These are phyloP conservation scores for Amyloporia xantha DNA, from an alignment of 768 basidiomycete genomes.

Conservation along the genomic window DNA sequence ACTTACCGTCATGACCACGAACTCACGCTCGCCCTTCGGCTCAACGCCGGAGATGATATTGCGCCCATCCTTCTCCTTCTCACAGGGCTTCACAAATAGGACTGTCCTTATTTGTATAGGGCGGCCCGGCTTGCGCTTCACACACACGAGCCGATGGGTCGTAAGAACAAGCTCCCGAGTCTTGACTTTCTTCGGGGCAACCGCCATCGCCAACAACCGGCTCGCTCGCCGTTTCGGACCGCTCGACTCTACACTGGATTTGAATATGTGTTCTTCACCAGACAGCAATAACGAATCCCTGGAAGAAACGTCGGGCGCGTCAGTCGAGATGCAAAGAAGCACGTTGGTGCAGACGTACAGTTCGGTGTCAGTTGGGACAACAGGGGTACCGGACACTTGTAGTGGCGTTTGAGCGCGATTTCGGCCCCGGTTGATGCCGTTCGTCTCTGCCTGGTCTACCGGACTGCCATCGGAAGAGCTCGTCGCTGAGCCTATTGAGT, in stretches of 20 bases:
- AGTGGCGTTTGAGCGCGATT: constrained; percentile 49
- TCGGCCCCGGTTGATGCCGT: constrained; percentile 40
- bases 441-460: constrained; percentile 31
- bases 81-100: constrained; percentile 31
- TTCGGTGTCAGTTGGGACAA: constrained; percentile 36
- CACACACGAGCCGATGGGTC: constrained; percentile 46
- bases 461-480: constrained; percentile 47
- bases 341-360: constrained; percentile 32
- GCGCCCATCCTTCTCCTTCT: constrained; percentile 40
- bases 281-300: constrained; percentile 34
- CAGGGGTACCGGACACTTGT: constrained; percentile 35
- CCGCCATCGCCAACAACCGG: constrained; percentile 44
- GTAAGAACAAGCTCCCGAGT: constrained; percentile 52
- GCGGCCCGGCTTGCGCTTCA: constrained; percentile 39
- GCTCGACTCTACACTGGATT: constrained; percentile 47
- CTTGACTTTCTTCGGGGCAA: constrained; percentile 43
- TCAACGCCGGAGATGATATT: constrained; percentile 41
- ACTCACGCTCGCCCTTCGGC: constrained; percentile 49
- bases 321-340: neutral
- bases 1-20: constrained; percentile 56
- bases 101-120: constrained; percentile 45
- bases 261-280: constrained; percentile 44
- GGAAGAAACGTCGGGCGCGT: constrained; percentile 2
- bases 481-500: constrained; percentile 33
- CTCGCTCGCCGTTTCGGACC: constrained; percentile 52